phyloP scores from a whole-genome alignment of 1,284 basidiomycete species.

The Butyriboletus appendiculatus region DNA sequence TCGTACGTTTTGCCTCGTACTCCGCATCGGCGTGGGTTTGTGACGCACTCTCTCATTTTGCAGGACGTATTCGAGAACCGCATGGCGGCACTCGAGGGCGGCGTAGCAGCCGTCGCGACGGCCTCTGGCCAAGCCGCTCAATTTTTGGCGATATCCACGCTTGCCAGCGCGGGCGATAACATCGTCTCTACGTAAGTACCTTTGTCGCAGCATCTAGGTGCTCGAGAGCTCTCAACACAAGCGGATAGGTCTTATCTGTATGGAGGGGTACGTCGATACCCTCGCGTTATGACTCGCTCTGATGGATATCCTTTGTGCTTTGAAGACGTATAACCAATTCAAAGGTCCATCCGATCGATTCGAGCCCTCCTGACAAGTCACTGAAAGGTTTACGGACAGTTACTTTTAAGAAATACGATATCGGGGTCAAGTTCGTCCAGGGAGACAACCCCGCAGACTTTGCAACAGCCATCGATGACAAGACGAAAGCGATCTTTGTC shows the following conservation, averaged over 20 bases:
- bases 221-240: neutral
- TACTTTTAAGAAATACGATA: constrained; percentile 73
- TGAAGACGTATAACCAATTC: constrained; percentile 83
- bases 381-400: constrained; percentile 40
- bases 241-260: constrained; percentile 51
- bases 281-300: neutral
- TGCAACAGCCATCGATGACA: constrained; percentile 71
- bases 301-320: neutral
- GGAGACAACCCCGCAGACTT: constrained; percentile 62
- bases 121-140: constrained; percentile 81
- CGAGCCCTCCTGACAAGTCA: neutral
- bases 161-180: constrained; percentile 73
- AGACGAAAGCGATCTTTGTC: constrained; percentile 76
- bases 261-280: constrained; percentile 51
- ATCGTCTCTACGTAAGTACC: constrained; percentile 64
- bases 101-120: constrained; percentile 74
- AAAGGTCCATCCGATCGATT: constrained; percentile 50
- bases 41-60: neutral
- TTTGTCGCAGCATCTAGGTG: neutral
- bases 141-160: constrained; percentile 70
- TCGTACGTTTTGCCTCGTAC: constrained; percentile 48
- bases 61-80: constrained; percentile 83
- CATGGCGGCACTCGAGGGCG: constrained; percentile 83
- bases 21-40: neutral
- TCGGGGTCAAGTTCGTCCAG: constrained; percentile 74